Base-by-base conservation (phyloP, 2,329 filamentous ascomycete species). In the Fusarium sp. region DNA sequence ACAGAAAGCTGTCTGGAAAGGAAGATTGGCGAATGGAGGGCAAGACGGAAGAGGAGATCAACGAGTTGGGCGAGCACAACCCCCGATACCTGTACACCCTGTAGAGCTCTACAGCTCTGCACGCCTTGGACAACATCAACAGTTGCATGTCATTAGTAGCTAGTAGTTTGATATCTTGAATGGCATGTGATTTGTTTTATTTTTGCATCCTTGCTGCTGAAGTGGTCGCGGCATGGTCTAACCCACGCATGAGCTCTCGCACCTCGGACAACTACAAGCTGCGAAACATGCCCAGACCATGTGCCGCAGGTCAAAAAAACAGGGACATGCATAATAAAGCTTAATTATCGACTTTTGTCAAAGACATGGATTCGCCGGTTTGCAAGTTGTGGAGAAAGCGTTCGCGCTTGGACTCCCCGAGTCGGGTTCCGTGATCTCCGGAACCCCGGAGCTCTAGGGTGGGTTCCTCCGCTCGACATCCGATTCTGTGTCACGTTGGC, bases 11-110 rank as follows among this genome's bases (percentile, higher is more conserved):
- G 29, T 31, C 24, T 22, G 60, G 60, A n/a, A 37, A 62, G 42
- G 60, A 62, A n/a, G 60, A 62, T 16, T 62, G 60, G 60, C 40
- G 60, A 52, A 62, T 62, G 60, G 60, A 62, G 31, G 60, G 60
- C 22, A 62, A 62, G 29, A 62, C 60, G 14, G 40, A 62, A 38
- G 60, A 62, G 20, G 60, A 62, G 42, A 62, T 62, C 18, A 62
- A 50, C 7, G 60, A 62, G 29, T 2, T 62, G 31, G 60, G 60
- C 9, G 60, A 62, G 40, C 42, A 62, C 22, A 62, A 62, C 42
- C 60, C 60, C 20, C 60, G 60, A 62, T 62, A 62, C n/a, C 5
- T 62, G 60, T 62, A 62, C 24, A 62, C 60, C 16, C 60, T 62
- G 29, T 62, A 62, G 52, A 56, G 27, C 31, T 34, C 11, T 56